Evolutionary conservation across 495 filamentous ascomycete species (phyloP).

Genomic region (Neurospora sp.): DNA sequence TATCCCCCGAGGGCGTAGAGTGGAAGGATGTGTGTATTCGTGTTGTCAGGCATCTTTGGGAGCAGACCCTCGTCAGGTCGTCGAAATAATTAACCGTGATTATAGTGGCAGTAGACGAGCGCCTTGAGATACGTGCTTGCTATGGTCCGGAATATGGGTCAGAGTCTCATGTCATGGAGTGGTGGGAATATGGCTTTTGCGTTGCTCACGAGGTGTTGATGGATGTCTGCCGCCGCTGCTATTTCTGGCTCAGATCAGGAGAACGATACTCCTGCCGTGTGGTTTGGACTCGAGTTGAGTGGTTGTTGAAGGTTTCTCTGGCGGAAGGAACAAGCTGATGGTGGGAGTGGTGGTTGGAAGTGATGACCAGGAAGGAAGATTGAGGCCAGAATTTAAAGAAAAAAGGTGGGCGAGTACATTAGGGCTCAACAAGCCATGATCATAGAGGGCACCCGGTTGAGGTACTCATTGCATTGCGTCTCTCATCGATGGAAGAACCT

Average conservation of each 20-base stretch:
- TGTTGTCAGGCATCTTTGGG: neutral
- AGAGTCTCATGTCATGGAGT: neutral
- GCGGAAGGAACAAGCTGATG: neutral
- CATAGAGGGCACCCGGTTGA: neutral
- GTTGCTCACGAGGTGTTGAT: neutral
- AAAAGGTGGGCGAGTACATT: neutral
- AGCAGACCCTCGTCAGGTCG: neutral
- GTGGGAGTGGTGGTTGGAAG: neutral
- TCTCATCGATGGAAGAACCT: neutral
- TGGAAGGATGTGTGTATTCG: neutral
- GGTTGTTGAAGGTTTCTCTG: neutral
- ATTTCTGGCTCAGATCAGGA: no score
- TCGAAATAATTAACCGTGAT: neutral
- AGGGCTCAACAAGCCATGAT: neutral
- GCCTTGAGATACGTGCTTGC: neutral
- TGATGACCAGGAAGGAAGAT: neutral
- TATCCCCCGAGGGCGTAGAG: neutral
- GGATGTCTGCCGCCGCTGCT: neutral
- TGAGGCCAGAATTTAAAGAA: neutral
- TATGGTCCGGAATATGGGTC: neutral
- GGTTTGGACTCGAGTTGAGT: neutral
- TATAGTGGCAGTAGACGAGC: neutral
- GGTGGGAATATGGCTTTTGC: neutral
- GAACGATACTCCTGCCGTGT: no score
- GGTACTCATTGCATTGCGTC: neutral